A percentile compares a stretch with the other conserved stretches of the same genome.
phyloP scores from a whole-genome alignment of 2,329 filamentous ascomycete species.

The Aspergillus sergii region DNA sequence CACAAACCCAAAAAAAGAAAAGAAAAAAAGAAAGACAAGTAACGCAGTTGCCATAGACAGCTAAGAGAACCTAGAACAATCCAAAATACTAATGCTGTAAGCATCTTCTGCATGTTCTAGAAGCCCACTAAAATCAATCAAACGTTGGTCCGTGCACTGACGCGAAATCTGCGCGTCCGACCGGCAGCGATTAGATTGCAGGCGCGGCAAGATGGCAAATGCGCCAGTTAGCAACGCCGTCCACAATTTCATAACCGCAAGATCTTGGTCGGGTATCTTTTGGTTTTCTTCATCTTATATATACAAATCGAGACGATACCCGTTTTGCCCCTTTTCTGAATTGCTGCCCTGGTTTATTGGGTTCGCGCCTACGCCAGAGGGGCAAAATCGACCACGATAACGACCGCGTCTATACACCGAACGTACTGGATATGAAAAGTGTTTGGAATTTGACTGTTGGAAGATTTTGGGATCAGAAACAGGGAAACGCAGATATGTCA shows the following conservation, averaged over 20 bases:
- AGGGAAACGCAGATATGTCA: slow-evolving; percentile 25
- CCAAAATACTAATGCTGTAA: background rate
- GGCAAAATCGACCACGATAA: background rate
- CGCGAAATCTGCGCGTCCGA: slow-evolving; percentile 35
- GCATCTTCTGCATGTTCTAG: background rate
- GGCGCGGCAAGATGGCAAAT: slow-evolving; percentile 1
- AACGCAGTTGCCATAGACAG: too few relatives aligned
- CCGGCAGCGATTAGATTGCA: background rate
- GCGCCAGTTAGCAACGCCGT: background rate
- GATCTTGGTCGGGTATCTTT: background rate
- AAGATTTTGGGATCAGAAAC: background rate
- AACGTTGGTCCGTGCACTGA: slow-evolving; percentile 36
- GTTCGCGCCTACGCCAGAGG: background rate
- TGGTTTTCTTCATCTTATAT: background rate
- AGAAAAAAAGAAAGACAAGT: background rate
- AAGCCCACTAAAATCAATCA: slow-evolving; percentile 22
- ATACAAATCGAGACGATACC: too few relatives aligned
- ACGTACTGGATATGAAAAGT: slow-evolving; percentile 5
- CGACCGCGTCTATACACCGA: background rate
- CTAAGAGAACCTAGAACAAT: background rate
- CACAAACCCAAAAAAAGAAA: background rate
- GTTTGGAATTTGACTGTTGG: background rate
- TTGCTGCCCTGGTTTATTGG: background rate
- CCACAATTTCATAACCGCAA: background rate
- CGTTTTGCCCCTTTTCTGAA: too few relatives aligned